These are phyloP conservation scores for Fraxinus paxiana DNA, from an alignment of 305 asterid species.

Conservation along the genomic window DNA sequence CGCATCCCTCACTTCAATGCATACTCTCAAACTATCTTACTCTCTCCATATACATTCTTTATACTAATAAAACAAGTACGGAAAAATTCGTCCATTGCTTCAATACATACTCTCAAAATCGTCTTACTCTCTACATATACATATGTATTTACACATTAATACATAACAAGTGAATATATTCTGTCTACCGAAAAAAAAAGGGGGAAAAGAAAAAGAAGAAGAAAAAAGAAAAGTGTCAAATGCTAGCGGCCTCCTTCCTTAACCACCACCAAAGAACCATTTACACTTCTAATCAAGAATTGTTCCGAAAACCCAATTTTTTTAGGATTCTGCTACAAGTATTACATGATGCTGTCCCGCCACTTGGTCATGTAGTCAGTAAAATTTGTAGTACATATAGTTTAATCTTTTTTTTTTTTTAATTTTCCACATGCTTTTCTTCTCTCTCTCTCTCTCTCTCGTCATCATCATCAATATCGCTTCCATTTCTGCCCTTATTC, in stretches of 20 bases:
- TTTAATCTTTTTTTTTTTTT: no score
- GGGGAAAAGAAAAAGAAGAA: not conserved
- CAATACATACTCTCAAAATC: no score
- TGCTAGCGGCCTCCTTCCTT: constrained; percentile 31
- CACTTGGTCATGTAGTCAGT: no score
- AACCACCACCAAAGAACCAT: constrained; percentile 42
- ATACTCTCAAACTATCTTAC: not conserved
- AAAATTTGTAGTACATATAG: no score
- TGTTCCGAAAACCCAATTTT: constrained; percentile 37
- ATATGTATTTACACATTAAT: no score
- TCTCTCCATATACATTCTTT: no score
- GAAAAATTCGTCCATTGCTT: not conserved
- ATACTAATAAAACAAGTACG: no score
- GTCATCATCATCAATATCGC: constrained; percentile 27
- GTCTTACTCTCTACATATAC: constrained; percentile 5
- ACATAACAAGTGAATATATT: not conserved
- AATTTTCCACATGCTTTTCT: no score
- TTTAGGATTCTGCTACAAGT: no score
- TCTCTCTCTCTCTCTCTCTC: not conserved
- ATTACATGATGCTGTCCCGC: no score
- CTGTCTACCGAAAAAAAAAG: not conserved
- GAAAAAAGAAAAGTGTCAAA: constrained; percentile 32
- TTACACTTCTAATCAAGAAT: constrained; percentile 55
- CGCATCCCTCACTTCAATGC: constrained; percentile 26
- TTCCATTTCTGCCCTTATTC: constrained; percentile 46